phyloP scores from a whole-genome alignment of 306 rosid genomes.

The Sindora glabra region DNA sequence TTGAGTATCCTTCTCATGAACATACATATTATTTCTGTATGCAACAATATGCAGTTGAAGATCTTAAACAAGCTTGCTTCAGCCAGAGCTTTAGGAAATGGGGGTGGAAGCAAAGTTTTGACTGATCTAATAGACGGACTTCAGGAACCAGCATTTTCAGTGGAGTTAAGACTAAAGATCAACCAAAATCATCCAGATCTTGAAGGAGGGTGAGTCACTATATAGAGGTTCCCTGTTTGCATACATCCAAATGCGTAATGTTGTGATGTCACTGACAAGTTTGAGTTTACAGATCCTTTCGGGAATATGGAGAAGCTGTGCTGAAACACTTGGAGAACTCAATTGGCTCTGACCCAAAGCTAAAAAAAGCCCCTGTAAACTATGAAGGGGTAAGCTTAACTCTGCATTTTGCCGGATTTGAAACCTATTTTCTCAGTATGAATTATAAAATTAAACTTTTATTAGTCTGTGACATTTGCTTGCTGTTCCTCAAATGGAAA shows the following conservation, averaged over 20 bases:
- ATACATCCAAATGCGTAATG: conserved; percentile 4
- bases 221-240: conserved; percentile 2
- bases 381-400: conserved; percentile 71
- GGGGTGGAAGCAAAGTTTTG: conserved; percentile 79
- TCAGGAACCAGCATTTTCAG: conserved; percentile 65
- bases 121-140: conserved; percentile 72
- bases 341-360: conserved; percentile 43
- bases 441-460: background rate
- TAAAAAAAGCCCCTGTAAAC: conserved; percentile 75
- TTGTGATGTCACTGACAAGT: conserved; percentile 26
- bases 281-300: conserved; percentile 59
- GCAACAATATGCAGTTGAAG: conserved; percentile 58
- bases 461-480: no score
- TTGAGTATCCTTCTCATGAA: background rate
- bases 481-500: no score
- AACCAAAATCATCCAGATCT: conserved; percentile 79
- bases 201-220: conserved; percentile 62
- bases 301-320: conserved; percentile 83
- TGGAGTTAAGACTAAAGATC: conserved; percentile 81
- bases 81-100: conserved; percentile 67
- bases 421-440: background rate
- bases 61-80: conserved; percentile 88
- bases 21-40: background rate
- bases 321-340: conserved; percentile 69
- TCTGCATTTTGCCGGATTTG: background rate